Evolutionary conservation across 1,139 yeast genomes (phyloP).

Genomic region (Hyphopichia buzzinii): DNA sequence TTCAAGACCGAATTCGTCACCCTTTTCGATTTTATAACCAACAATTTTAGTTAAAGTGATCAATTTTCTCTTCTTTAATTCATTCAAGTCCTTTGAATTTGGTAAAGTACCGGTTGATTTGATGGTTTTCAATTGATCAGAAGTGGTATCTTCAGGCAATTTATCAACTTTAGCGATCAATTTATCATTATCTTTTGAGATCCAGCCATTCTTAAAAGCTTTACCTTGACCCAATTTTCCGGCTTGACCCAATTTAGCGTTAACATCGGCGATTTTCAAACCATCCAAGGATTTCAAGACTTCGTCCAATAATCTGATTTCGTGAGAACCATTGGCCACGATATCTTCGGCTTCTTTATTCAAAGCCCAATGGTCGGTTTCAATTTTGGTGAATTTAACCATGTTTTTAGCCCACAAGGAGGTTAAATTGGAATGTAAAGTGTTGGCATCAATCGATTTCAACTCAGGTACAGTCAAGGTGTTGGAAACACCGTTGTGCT

Average conservation of each 20-base stretch:
- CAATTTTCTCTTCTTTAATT: slow-evolving; percentile 92
- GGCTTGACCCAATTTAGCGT: slow-evolving; percentile 69
- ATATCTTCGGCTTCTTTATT: slow-evolving; percentile 84
- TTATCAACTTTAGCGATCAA: slow-evolving; percentile 56
- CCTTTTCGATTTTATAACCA: slow-evolving; percentile 76
- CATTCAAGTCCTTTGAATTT: slow-evolving; percentile 69
- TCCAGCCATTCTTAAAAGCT: slow-evolving; percentile 99
- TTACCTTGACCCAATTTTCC: slow-evolving; percentile 96
- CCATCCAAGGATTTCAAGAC: slow-evolving; percentile 76
- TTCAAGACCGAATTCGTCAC: slow-evolving; percentile 77
- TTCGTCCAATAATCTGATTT: slow-evolving; percentile 73
- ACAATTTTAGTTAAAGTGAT: slow-evolving; percentile 68
- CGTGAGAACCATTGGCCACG: slow-evolving; percentile 82
- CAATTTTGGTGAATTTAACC: slow-evolving; percentile 72
- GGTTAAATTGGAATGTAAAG: slow-evolving; percentile 71
- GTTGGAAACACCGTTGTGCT: slow-evolving; percentile 59
- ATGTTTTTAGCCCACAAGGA: slow-evolving; percentile 84
- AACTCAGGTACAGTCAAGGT: slow-evolving; percentile 57
- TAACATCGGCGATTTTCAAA: slow-evolving; percentile 79
- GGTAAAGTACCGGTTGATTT: slow-evolving; percentile 53
- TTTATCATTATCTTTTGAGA: slow-evolving; percentile 79
- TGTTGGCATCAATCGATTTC: slow-evolving; percentile 34
- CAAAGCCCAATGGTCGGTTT: slow-evolving; percentile 71
- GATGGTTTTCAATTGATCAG: slow-evolving; percentile 60
- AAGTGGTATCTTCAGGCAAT: slow-evolving; percentile 67